Percentiles rank a stretch among this genome's conserved stretches.
Evolutionary conservation across 2,329 filamentous ascomycete species (phyloP).

Genomic region (Aspergillus sp.): DNA sequence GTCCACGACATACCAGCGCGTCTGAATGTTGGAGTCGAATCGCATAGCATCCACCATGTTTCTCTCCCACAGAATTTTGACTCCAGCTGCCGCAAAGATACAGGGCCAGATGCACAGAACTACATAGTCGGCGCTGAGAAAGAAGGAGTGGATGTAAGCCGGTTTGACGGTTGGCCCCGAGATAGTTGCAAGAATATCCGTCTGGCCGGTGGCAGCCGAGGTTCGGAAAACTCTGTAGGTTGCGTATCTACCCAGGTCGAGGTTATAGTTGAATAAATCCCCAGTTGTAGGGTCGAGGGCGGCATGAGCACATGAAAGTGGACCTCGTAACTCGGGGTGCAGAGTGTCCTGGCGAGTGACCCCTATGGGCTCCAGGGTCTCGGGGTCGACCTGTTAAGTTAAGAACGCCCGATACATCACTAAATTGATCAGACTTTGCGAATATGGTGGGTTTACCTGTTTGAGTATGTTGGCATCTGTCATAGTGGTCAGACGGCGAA

Average conservation of each 20-base stretch:
- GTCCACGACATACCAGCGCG: conserved; percentile 71
- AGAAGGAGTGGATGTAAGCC: conserved; percentile 77
- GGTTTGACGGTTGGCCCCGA: conserved; percentile 37
- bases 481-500: conserved; percentile 52
- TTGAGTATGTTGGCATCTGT: conserved; percentile 46
- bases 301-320: conserved; percentile 66
- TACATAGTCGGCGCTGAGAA: conserved; percentile 66
- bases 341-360: conserved; percentile 56
- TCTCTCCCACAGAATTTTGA: conserved; percentile 11
- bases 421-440: not conserved
- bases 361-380: conserved; percentile 68
- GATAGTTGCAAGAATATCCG: conserved; percentile 68
- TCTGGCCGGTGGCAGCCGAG: conserved; percentile 59
- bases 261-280: conserved; percentile 75
- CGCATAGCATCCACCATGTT: conserved; percentile 65
- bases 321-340: conserved; percentile 59
- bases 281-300: conserved; percentile 67
- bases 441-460: not conserved
- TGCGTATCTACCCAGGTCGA: conserved; percentile 55
- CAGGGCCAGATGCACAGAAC: conserved; percentile 64
- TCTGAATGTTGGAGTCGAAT: conserved; percentile 55
- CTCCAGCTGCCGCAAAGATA: conserved; percentile 57
- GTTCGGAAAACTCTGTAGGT: conserved; percentile 69
- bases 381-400: conserved; percentile 61
- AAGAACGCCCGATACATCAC: conserved; percentile 6